A percentile compares a stretch with the other conserved stretches of the same genome.
phyloP scores from a whole-genome alignment of 2,329 filamentous ascomycete species.

The Fusarium mundagurra region DNA sequence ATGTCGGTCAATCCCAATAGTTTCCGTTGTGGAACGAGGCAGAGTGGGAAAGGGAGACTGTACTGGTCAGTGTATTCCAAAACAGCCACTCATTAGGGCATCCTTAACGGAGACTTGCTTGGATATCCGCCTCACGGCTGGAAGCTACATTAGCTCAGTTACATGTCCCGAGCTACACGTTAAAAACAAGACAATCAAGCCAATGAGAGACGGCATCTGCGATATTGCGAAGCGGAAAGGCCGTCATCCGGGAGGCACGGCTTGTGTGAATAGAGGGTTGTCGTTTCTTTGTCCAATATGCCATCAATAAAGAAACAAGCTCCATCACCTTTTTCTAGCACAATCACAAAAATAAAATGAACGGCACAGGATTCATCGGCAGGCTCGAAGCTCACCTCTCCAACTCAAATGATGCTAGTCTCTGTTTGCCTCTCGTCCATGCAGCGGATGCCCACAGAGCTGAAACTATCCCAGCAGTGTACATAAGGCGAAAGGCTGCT shows the following conservation, averaged over 20 bases:
- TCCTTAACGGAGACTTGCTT: background rate
- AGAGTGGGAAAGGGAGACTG: background rate
- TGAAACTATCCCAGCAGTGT: background rate
- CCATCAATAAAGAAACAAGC: background rate
- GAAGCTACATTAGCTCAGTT: background rate
- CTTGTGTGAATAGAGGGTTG: background rate
- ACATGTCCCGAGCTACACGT: background rate
- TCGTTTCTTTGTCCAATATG: background rate
- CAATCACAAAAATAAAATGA: background rate
- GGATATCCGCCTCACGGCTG: background rate
- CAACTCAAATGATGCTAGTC: background rate
- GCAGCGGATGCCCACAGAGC: background rate
- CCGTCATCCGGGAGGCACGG: background rate
- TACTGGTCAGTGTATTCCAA: background rate
- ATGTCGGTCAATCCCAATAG: background rate
- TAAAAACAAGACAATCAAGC: background rate
- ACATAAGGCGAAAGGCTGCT: background rate
- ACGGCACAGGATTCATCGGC: background rate
- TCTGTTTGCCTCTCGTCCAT: background rate
- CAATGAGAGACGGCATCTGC: background rate
- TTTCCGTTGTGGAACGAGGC: background rate
- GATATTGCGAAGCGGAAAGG: background rate
- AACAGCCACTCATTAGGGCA: background rate
- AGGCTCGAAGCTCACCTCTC: background rate
- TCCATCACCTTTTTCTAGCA: background rate